Evolutionary conservation across 1,284 basidiomycete species (phyloP).

Genomic region (Austropuccinia psidii): DNA sequence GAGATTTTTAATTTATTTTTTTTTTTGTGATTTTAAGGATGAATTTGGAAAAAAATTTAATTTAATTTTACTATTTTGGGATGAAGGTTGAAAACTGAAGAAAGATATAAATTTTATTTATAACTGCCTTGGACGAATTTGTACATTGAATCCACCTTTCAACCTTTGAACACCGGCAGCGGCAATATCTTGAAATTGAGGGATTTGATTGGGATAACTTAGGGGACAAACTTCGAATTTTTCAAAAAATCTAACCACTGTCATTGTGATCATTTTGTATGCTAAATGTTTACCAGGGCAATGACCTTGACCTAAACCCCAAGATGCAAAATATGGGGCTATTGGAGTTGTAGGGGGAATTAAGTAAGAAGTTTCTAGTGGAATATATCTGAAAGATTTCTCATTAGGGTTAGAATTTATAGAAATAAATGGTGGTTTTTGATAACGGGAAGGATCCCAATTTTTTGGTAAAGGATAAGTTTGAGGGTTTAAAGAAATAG

Average conservation of each 20-base stretch:
- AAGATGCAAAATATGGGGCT: constrained; percentile 23
- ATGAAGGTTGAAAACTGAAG: too few species aligned
- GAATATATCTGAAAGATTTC: not conserved
- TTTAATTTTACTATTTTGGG: too few species aligned
- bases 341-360: constrained; percentile 4
- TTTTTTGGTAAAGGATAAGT: constrained; percentile 10
- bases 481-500: constrained; percentile 11
- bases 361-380: constrained; percentile 4
- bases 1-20: too few species aligned
- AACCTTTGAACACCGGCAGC: constrained; percentile 27
- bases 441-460: constrained; percentile 33
- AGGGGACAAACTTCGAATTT: constrained; percentile 19
- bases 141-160: not conserved
- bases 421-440: constrained; percentile 4
- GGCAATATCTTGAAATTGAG: constrained; percentile 29
- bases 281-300: constrained; percentile 35
- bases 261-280: constrained; percentile 33
- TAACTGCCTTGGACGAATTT: too few species aligned
- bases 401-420: not conserved
- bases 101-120: too few species aligned
- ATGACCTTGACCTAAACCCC: constrained; percentile 27
- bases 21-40: too few species aligned
- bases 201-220: not conserved
- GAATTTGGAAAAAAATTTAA: too few species aligned
- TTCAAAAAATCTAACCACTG: constrained; percentile 24